Conservation (phyloP, 139 green algal species). For the Tetratostichococcus sp. region DNA sequence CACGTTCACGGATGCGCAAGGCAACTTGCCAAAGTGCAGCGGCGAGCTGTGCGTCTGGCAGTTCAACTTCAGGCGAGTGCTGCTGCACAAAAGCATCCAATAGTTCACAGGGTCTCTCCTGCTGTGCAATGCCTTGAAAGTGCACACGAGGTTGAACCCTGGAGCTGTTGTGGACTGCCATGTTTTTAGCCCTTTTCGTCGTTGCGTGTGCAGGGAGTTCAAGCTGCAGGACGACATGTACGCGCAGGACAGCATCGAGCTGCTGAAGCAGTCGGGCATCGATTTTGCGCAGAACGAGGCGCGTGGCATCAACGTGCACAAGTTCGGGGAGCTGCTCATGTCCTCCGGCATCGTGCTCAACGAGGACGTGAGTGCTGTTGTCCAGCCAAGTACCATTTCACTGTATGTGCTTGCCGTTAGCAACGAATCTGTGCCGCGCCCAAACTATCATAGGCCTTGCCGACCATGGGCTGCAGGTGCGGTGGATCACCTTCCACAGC, state of each 20-base stretch:
- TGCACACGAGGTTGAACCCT: too few relatives aligned
- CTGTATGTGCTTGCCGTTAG: background rate
- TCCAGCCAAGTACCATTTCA: too few relatives aligned
- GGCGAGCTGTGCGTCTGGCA: constrained; percentile 95
- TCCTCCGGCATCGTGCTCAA: constrained; percentile 94
- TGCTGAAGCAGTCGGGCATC: constrained; percentile 94
- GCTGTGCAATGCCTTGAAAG: too few relatives aligned
- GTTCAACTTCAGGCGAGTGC: constrained; percentile 92
- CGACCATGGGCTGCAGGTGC: constrained; percentile 43
- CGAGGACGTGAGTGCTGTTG: constrained; percentile 74
- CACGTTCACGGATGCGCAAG: constrained; percentile 90
- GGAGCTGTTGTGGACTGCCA: too few relatives aligned
- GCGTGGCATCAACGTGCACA: constrained; percentile 86
- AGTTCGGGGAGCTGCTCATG: constrained; percentile 97
- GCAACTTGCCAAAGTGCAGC: constrained; percentile 78
- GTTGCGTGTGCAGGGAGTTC: constrained; percentile 85
- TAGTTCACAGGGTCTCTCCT: too few relatives aligned
- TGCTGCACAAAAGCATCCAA: background rate
- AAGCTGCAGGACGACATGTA: constrained; percentile 91
- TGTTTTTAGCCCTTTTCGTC: too few relatives aligned
- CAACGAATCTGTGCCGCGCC: too few relatives aligned
- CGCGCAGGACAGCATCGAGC: constrained; percentile 94
- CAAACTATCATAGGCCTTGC: too few relatives aligned
- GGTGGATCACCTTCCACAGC: constrained; percentile 88
- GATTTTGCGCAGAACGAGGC: constrained; percentile 88